These are phyloP conservation scores for Leccinum longicurvipes DNA, from an alignment of 768 basidiomycete genomes.

Conservation along the genomic window DNA sequence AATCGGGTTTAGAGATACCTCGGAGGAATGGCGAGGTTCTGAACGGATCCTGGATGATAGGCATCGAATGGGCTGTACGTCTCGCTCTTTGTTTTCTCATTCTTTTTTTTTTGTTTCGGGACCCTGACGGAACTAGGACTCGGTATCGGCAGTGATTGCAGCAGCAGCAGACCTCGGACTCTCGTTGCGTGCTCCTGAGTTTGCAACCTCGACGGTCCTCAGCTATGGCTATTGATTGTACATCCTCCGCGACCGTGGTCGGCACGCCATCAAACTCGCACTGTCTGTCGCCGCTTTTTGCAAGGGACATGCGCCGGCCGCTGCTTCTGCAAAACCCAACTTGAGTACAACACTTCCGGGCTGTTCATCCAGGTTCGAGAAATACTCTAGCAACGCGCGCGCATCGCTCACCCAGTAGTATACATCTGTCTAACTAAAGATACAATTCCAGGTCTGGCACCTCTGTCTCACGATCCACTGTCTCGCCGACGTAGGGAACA, in stretches of 20 bases:
- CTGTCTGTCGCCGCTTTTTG: constrained; percentile 73
- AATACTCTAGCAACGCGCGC: constrained; percentile 86
- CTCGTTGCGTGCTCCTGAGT: constrained; percentile 17
- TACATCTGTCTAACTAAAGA: not conserved
- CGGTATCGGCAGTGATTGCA: too few species aligned
- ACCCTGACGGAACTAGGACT: constrained; percentile 45
- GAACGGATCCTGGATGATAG: constrained; percentile 76
- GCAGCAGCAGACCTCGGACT: constrained; percentile 52
- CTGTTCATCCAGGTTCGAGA: too few species aligned
- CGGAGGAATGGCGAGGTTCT: constrained; percentile 81
- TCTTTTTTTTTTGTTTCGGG: not conserved
- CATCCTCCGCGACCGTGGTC: constrained; percentile 41
- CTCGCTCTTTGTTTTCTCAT: not conserved
- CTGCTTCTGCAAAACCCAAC: constrained; percentile 26
- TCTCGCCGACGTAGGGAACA: constrained; percentile 86
- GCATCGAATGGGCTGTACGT: constrained; percentile 82
- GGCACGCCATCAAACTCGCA: constrained; percentile 69
- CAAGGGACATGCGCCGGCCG: constrained; percentile 36
- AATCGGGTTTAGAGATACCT: constrained; percentile 69
- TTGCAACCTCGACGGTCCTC: constrained; percentile 20
- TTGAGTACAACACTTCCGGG: too few species aligned
- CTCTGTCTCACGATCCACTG: constrained; percentile 87
- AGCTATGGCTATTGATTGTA: constrained; percentile 48
- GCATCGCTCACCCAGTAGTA: constrained; percentile 20
- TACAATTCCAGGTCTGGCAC: constrained; percentile 83